A percentile compares a stretch with the other conserved stretches of the same genome.
Evolutionary conservation across 306 rosid species (phyloP).

Genomic region (Astragalus glycyphyllos): DNA sequence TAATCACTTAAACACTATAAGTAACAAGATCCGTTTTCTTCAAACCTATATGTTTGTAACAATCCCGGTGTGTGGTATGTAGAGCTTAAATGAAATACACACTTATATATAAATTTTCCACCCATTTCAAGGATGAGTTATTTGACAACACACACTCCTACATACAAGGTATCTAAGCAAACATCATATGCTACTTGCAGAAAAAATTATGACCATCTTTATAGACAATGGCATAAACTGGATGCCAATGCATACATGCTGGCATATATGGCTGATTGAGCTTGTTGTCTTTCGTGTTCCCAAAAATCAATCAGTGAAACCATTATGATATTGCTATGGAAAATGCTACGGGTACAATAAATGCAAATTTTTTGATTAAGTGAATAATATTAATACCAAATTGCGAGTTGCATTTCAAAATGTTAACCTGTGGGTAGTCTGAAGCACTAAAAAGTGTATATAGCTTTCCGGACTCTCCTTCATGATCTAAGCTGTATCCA

Average conservation of each 20-base stretch:
- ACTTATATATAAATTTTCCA: slow-evolving; percentile 8
- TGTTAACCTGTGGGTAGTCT: slow-evolving; percentile 81
- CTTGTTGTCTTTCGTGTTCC: slow-evolving; percentile 25
- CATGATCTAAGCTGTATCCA: slow-evolving; percentile 88
- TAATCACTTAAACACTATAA: slow-evolving; percentile 19
- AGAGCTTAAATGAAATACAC: slow-evolving; percentile 22
- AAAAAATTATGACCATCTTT: slow-evolving; percentile 5
- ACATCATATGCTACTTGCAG: slow-evolving; percentile 18
- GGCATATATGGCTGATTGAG: slow-evolving; percentile 10
- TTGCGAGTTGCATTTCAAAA: slow-evolving; percentile 36
- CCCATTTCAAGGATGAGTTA: slow-evolving; percentile 26
- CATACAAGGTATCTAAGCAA: slow-evolving; percentile 19
- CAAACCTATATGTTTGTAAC: slow-evolving; percentile 19
- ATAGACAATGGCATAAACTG: slow-evolving; percentile 14
- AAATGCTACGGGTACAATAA: slow-evolving; percentile 26
- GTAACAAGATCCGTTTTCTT: slow-evolving; percentile 25
- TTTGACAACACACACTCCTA: slow-evolving; percentile 8
- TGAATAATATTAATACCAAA: slow-evolving; percentile 24
- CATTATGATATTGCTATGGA: slow-evolving; percentile 2
- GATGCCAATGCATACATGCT: slow-evolving; percentile 23
- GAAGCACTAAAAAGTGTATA: slow-evolving; percentile 91
- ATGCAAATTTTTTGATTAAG: slow-evolving; percentile 19
- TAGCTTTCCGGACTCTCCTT: slow-evolving; percentile 75
- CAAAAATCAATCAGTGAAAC: slow-evolving; percentile 35
- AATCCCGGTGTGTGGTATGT: slow-evolving; percentile 15